Percentiles rank a stretch among this genome's conserved stretches.
These are phyloP conservation scores for Parafenestella ontariensis DNA, from an alignment of 2,329 filamentous ascomycete species.

Conservation along the genomic window DNA sequence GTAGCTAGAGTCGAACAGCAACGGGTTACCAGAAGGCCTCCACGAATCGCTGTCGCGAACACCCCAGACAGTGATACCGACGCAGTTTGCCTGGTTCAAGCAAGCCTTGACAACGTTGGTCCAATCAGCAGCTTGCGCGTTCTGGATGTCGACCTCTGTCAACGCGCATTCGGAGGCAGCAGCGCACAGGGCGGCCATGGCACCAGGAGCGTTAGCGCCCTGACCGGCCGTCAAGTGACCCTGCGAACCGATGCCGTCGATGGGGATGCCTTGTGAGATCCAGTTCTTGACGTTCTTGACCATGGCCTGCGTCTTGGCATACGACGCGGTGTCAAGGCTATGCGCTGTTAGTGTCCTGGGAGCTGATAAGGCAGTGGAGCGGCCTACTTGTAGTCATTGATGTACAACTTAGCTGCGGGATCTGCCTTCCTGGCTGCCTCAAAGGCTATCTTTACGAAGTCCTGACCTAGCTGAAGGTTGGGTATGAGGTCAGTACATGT, in stretches of 20 bases:
- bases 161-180: conserved; percentile 67
- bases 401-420: conserved; percentile 73
- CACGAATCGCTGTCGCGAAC: conserved; percentile 56
- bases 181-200: conserved; percentile 61
- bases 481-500: too few relatives aligned
- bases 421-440: conserved; percentile 71
- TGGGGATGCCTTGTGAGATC: conserved; percentile 67
- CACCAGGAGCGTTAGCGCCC: conserved; percentile 57
- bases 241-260: conserved; percentile 63
- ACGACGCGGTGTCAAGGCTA: conserved; percentile 68
- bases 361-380: background rate
- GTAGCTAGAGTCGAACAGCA: conserved; percentile 55
- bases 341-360: conserved; percentile 9
- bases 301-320: conserved; percentile 67
- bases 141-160: conserved; percentile 73
- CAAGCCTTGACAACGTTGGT: conserved; percentile 65
- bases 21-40: conserved; percentile 51
- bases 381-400: conserved; percentile 70
- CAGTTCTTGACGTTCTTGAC: conserved; percentile 69
- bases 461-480: conserved; percentile 73
- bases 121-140: conserved; percentile 65
- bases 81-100: conserved; percentile 65
- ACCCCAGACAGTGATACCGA: conserved; percentile 72
- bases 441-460: conserved; percentile 76
- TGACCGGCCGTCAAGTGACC: conserved; percentile 60